phyloP scores from a whole-genome alignment of 768 basidiomycete genomes.

The Gloeostereum incarnatum region DNA sequence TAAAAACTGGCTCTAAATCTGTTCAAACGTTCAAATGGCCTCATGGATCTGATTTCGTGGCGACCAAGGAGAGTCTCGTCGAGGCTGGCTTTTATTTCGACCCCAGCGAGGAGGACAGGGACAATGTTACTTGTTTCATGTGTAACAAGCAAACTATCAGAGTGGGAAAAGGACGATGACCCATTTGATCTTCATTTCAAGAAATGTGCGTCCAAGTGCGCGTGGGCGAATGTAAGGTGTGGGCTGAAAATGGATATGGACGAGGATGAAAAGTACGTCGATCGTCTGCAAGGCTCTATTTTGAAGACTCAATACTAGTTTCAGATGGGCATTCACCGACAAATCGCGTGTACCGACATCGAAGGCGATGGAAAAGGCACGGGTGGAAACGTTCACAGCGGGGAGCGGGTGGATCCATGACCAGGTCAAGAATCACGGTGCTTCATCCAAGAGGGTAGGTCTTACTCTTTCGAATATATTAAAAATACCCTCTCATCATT shows the following conservation, averaged over 20 bases:
- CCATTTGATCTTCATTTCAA: conserved; percentile 76
- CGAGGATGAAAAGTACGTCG: conserved; percentile 12
- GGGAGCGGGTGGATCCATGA: conserved; percentile 67
- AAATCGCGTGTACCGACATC: conserved; percentile 55
- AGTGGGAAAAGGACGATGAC: conserved; percentile 82
- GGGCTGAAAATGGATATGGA: conserved; percentile 52
- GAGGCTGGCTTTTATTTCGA: conserved; percentile 87
- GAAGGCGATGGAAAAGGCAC: conserved; percentile 63
- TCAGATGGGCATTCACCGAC: conserved; percentile 52
- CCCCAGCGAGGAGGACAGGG: conserved; percentile 56
- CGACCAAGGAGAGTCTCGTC: conserved; percentile 70
- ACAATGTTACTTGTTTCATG: conserved; percentile 77
- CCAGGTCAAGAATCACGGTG: conserved; percentile 45
- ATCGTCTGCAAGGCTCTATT: conserved; percentile 2
- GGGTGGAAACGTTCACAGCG: conserved; percentile 53
- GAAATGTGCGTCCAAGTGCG: conserved; percentile 56
- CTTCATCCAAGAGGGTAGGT: conserved; percentile 60
- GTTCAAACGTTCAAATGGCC: conserved; percentile 64
- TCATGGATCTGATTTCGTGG: conserved; percentile 50
- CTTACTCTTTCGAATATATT: conserved; percentile 1
- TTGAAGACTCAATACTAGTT: neutral
- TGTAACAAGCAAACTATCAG: conserved; percentile 76
- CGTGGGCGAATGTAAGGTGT: conserved; percentile 80
- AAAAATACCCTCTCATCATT: conserved; percentile 1
- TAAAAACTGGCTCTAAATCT: conserved; percentile 45